phyloP scores from a whole-genome alignment of 1,284 basidiomycete genomes.

The Ceratobasidium sp. region DNA sequence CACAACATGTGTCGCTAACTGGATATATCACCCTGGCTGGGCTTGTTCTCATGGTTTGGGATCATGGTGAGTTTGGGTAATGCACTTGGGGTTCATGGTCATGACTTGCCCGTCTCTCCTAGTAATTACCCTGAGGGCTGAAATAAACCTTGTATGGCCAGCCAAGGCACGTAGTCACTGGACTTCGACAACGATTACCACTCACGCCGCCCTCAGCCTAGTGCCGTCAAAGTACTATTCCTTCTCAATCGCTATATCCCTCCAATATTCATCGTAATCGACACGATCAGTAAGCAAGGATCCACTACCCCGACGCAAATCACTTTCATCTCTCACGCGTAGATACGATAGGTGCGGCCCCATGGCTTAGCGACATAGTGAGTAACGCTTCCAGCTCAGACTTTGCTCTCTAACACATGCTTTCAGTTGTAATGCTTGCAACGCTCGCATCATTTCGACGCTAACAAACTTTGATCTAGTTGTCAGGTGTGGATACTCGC shows the following conservation, averaged over 20 bases:
- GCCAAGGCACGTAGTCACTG: not conserved
- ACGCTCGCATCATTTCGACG: not conserved
- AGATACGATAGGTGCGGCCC: slow-evolving; percentile 11
- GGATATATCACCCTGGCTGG: slow-evolving; percentile 23
- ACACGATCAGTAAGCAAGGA: slow-evolving; percentile 20
- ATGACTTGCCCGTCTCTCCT: not conserved
- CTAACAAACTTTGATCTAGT: not conserved
- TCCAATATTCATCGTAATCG: slow-evolving; percentile 20
- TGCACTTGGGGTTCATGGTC: not conserved
- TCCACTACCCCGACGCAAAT: not conserved
- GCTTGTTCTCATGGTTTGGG: slow-evolving; percentile 35
- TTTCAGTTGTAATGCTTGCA: slow-evolving; percentile 15
- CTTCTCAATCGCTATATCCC: slow-evolving; percentile 37
- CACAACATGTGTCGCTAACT: slow-evolving; percentile 1
- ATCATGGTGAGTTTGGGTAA: slow-evolving; percentile 34
- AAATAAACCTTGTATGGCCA: slow-evolving; percentile 36
- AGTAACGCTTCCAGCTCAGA: not conserved
- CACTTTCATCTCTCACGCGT: not conserved
- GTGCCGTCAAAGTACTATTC: slow-evolving; percentile 33
- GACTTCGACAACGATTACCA: not conserved
- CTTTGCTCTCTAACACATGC: not conserved
- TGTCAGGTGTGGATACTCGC: slow-evolving; percentile 36
- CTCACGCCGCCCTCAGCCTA: slow-evolving; percentile 8
- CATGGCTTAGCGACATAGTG: slow-evolving; percentile 31
- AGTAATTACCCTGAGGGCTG: slow-evolving; percentile 33